Evolutionary conservation across 129 eudicot species (phyloP).

Genomic region (Arctium minus): DNA sequence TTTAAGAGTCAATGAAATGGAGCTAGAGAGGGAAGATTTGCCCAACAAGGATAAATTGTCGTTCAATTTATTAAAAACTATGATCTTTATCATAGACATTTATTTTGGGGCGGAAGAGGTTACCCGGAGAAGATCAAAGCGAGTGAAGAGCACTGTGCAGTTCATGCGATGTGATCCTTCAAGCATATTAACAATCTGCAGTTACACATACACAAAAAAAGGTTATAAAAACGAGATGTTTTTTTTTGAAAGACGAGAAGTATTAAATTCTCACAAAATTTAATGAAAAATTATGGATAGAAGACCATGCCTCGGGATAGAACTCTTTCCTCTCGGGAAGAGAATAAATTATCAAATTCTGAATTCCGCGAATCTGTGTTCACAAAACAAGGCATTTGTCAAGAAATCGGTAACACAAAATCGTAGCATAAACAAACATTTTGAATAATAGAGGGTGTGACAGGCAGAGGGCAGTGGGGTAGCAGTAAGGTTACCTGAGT

Average conservation of each 20-base stretch:
- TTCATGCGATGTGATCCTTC: conserved; percentile 74
- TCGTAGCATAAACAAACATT: background rate
- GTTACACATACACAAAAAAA: background rate
- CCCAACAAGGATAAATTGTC: too few species aligned
- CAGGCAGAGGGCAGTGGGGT: too few species aligned
- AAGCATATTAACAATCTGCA: conserved; percentile 90
- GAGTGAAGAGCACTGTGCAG: conserved; percentile 71
- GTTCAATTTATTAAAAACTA: too few species aligned
- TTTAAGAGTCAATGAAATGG: too few species aligned
- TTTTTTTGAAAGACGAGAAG: background rate
- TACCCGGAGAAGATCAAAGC: conserved; percentile 83
- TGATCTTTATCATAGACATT: background rate
- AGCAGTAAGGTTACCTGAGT: too few species aligned
- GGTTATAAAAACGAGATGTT: background rate
- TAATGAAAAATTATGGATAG: background rate
- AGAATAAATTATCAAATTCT: conserved; percentile 82
- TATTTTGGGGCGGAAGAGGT: background rate
- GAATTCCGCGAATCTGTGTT: conserved; percentile 76
- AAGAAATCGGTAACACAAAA: background rate
- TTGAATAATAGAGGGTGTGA: too few species aligned
- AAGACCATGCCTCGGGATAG: conserved; percentile 76
- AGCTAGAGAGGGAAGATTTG: too few species aligned
- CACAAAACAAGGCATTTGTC: background rate
- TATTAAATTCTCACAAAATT: background rate
- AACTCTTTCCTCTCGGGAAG: conserved; percentile 90